Evolutionary conservation across 2,329 filamentous ascomycete species (phyloP), one percentile per base, ranked within the genome.

Genomic region (Clarireedia paspali): DNA sequence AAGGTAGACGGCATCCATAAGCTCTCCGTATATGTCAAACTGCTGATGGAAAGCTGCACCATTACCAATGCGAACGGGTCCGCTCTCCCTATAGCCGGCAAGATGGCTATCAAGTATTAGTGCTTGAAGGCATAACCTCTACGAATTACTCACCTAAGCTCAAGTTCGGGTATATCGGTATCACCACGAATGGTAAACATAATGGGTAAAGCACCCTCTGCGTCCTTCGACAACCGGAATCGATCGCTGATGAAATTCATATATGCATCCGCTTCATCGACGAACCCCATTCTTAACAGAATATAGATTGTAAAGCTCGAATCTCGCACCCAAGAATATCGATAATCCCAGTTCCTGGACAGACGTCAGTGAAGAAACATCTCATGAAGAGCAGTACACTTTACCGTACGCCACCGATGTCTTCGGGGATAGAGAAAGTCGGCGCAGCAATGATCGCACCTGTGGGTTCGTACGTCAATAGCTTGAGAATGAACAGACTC

Each of bases 171-270:
- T 39, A 91, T 87, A 40, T 89, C 83, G 1, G 85, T 89, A 46
- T 83, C 83, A 47, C 88, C 88, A 24, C 82, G 78, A 61, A 91
- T 90, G 42, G 84, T 88, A 67, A 91, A 90, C 87, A 91, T 91
- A 66, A 91, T 88, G 12, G 88, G 88, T 38, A 91, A 71, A 0
- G 80, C 82, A 30, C 82, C 81, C 50, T 84, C 79, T 1, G 77
- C 67, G 6, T 74, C 74, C n/a, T 81, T 77, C 1, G 83, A 83
- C 58, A 81, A 77, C 34, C 80, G 74, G 58, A 91, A 82, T 9
- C 86, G 80, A 61, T 88, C 81, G 70, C 81, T 88, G 61, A 91
- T 89, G 67, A 90, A 91, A 53, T 79, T 77, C 78, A 90, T 89
- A 69, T 89, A 91, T 1, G 85, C 83, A 67, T 91, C 85, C 3